These are phyloP conservation scores for Ophiostoma pallidulum DNA, from an alignment of 2,329 filamentous ascomycete species.

Conservation along the genomic window DNA sequence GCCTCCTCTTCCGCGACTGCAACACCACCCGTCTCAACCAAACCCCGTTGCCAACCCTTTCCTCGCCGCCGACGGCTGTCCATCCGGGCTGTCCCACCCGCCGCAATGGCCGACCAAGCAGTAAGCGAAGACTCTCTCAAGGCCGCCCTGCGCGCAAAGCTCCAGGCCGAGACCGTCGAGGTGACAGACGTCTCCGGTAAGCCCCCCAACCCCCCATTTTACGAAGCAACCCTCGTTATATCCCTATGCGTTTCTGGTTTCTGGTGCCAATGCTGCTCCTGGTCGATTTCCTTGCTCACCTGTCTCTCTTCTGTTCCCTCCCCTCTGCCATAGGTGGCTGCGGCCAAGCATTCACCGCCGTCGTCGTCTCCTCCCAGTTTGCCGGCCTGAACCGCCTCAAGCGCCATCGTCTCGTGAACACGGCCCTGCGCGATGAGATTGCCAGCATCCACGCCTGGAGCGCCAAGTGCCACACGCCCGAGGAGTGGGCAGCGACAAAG, in stretches of 20 bases:
- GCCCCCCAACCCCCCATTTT: too few species aligned
- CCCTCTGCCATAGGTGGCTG: constrained; percentile 41
- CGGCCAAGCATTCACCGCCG: constrained; percentile 50
- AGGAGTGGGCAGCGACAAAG: constrained; percentile 89
- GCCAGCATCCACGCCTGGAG: constrained; percentile 91
- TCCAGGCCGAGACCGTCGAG: constrained; percentile 70
- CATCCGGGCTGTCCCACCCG: too few species aligned
- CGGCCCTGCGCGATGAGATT: constrained; percentile 75
- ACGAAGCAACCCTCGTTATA: too few species aligned
- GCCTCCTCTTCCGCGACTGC: too few species aligned
- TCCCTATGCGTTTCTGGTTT: neutral
- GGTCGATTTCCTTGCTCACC: neutral
- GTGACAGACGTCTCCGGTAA: constrained; percentile 92
- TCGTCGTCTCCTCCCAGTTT: constrained; percentile 58
- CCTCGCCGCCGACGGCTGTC: too few species aligned
- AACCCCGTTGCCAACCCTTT: too few species aligned
- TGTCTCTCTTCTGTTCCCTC: neutral
- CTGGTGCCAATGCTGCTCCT: neutral
- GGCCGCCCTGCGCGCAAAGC: constrained; percentile 56
- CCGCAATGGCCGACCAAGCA: constrained; percentile 41
- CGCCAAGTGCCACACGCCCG: constrained; percentile 83
- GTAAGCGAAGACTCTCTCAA: constrained; percentile 66
- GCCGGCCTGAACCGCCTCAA: constrained; percentile 67
- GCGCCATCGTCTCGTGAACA: constrained; percentile 78
- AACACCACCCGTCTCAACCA: too few species aligned